phyloP scores from a whole-genome alignment of 208 protist genomes.

The Crithidia bombi region DNA sequence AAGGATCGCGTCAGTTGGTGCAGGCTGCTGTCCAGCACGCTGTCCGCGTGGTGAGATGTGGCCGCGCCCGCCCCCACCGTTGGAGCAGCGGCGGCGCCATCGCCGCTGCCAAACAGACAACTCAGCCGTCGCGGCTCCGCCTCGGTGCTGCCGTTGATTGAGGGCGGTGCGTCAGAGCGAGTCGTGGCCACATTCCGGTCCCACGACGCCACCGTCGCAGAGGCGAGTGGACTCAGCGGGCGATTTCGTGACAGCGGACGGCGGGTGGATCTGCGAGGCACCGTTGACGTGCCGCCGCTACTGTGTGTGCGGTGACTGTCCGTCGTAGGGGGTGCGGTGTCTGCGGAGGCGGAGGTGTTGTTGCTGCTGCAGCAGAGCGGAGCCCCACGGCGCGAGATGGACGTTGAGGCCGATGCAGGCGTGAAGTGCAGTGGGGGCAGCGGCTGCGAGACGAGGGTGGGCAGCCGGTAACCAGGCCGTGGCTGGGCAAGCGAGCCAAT shows the following conservation, averaged over 20 bases:
- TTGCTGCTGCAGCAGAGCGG: not conserved
- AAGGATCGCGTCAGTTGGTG: not conserved
- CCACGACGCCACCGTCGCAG: not conserved
- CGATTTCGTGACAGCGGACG: constrained; percentile 4
- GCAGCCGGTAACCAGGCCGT: not conserved
- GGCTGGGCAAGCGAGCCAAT: not conserved
- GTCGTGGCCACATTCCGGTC: too few relatives aligned
- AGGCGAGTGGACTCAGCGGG: not conserved
- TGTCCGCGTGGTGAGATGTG: not conserved
- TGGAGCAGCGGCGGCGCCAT: not conserved
- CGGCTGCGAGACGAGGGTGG: not conserved
- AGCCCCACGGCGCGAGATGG: not conserved
- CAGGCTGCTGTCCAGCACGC: constrained; percentile 12
- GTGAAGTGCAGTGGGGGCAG: not conserved
- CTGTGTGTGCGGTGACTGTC: not conserved
- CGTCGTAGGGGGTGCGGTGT: not conserved
- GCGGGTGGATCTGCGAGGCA: not conserved
- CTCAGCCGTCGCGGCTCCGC: not conserved
- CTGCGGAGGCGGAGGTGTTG: not conserved
- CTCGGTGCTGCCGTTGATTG: not conserved
- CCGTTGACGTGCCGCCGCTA: not conserved
- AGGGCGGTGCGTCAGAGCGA: too few relatives aligned
- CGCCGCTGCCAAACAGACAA: not conserved
- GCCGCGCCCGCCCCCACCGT: not conserved
- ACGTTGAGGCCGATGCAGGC: not conserved